Conservation (phyloP, 2,329 filamentous ascomycete species). For the Paecilomyces niveus region DNA sequence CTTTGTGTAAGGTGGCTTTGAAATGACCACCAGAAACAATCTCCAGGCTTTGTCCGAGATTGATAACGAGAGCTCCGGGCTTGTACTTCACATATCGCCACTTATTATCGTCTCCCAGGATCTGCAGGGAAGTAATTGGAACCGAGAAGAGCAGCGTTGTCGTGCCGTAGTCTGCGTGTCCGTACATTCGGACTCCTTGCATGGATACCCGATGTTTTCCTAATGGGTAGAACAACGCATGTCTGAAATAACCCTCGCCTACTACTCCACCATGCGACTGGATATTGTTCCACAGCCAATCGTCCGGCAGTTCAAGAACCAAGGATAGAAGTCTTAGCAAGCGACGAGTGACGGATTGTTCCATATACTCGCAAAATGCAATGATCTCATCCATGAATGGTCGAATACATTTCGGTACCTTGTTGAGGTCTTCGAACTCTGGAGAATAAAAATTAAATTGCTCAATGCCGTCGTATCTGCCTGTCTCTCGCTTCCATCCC, state of each 20-base stretch:
- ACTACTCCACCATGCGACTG: slow-evolving; percentile 38
- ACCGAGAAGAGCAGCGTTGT: slow-evolving; percentile 43
- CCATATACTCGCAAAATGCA: slow-evolving; percentile 42
- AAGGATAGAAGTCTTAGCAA: slow-evolving; percentile 36
- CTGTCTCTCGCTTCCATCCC: slow-evolving; percentile 34
- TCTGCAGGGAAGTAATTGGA: slow-evolving; percentile 42
- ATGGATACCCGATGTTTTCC: slow-evolving; percentile 31
- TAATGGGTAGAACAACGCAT: slow-evolving; percentile 38
- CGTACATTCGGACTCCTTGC: slow-evolving; percentile 35
- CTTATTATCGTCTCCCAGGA: slow-evolving; percentile 37
- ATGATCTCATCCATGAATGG: slow-evolving; percentile 47
- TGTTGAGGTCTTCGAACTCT: slow-evolving; percentile 37
- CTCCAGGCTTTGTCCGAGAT: slow-evolving; percentile 41
- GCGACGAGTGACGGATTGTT: slow-evolving; percentile 41
- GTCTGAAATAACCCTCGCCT: slow-evolving; percentile 41
- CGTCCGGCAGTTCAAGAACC: slow-evolving; percentile 39
- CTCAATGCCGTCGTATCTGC: slow-evolving; percentile 44
- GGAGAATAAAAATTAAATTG: slow-evolving; percentile 49
- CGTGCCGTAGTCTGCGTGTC: slow-evolving; percentile 44
- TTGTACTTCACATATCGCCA: slow-evolving; percentile 42
- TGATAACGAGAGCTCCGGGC: slow-evolving; percentile 43
- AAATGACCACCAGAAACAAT: slow-evolving; percentile 43
- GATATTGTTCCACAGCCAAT: slow-evolving; percentile 39
- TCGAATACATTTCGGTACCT: slow-evolving; percentile 39
- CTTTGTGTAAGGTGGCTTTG: slow-evolving; percentile 40